Evolutionary conservation across 371 early-diverging fungal genomes (phyloP), one percentile per base, ranked within the genome.

Genomic region (Parasitella parasitica): DNA sequence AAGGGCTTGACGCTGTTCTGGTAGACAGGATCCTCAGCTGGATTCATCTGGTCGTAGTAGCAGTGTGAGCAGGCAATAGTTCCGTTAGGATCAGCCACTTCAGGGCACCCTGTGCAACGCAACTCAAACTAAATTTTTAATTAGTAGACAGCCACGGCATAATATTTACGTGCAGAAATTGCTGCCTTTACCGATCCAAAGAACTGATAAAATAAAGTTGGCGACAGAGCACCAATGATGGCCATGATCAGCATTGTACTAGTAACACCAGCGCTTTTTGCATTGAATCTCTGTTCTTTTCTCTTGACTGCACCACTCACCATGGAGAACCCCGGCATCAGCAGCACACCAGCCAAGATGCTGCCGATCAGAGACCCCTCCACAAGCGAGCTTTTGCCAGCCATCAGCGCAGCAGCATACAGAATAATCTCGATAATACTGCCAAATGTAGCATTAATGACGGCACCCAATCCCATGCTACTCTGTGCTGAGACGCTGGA

Each of bases 381-480:
- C 0, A 97, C 96, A 49, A 98, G 82, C 53, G 81, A 67, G 13
- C 88, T 89, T 75, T 96, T 96, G 22, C 95, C 95, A 59, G 93
- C 84, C 70, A 87, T 88, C 55, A 98, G 69, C 4, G 97, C 97
- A 13, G 95, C 85, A 16, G 89, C 79, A 73, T 97, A 97, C 46
- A 97, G 75, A 38, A 97, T 92, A 48, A 97, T 91, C 76, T 97
- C 97, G 57, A 97, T 91, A 24, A 97, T 94, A 54, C 92, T 92
- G 59, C 97, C 97, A 75, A 98, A 98, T 0, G 98, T 94, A 6
- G 98, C 97, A 70, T 97, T 97, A 71, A 97, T 91, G 36, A 98
- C 96, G 0, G 97, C 94, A 37, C 97, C 97, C 66, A 97, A 72
- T 8, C 90, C 93, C 64, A 95, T 77, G 20, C 91, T 91, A n/a